Base-by-base conservation (phyloP, 495 filamentous ascomycete species). In the Staphylotrichum tortipilum region DNA sequence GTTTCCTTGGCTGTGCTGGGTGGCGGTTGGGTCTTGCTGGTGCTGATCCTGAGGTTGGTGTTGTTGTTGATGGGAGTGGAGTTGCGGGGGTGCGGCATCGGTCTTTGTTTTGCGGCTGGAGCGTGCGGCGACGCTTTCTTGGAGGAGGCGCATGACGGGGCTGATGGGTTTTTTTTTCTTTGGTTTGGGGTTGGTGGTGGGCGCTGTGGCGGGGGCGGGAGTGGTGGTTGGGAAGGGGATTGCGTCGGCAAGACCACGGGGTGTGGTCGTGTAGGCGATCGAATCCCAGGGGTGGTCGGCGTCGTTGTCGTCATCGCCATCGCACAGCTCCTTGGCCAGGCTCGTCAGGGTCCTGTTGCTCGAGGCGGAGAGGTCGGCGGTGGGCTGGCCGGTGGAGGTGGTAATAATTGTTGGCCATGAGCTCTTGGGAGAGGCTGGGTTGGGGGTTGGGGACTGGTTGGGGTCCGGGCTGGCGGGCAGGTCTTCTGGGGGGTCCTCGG, bases 341-440 rank as follows among this genome's bases (percentile, higher is more conserved):
- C 45, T 45, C 7, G 41, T 22, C 7, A 43, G 35, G 1, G 52
- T 44, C 34, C 28, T 26, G 34, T 14, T 30, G 39, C 43, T 44
- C 14, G 44, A 52, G 23, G 49, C 26, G n/a, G 49, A 38, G 23
- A 44, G 23, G 10, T 17, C 34, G 7, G 44, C 40, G 26, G 54
- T 53, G 10, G 45, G 54, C 0, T 33, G 7, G 40, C 54, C 49
- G 19, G 54, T 57, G 11, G 54, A 57, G 14, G 54, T 50, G 14
- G 54, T 57, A 4, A 49, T 17, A 19, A 57, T 53, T 7, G 49
- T 57, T 12, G 44, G 49, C 49, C 44, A 57, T 7, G 54, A 56
- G 40, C 22, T 47, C 24, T 52, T 52, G 12, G 54, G 54, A 0
- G 54, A 57, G 17, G 38, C 33, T 9, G 39, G 31, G 41, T 26